Base-by-base conservation (phyloP, 371 early-diverging fungal genomes). In the Rhizomucor pusillus region DNA sequence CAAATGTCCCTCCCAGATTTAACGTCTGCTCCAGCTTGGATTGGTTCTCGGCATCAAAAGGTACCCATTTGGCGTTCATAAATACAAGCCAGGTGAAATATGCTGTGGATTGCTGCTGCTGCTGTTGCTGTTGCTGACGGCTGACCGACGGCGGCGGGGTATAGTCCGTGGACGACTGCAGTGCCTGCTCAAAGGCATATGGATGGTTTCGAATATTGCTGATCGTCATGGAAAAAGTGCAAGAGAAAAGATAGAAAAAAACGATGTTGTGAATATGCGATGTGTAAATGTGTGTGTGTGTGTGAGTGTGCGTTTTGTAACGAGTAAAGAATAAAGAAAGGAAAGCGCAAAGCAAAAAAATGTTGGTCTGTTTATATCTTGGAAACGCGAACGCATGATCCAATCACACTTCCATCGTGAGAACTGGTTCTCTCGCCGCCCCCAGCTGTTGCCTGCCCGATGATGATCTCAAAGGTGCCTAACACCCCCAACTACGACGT, bases 21-120 rank as follows among this genome's bases (percentile, higher is more conserved):
- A 75, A 56, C 2, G 73, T 72, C 25, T 75, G 76, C 48, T 75
- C 76, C 29, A 75, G 52, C 57, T 70, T 71, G 50, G 57, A 48
- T 43, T 75, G 76, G 36, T 75, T 75, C 20, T 43, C 16, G 24
- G 60, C 63, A 40, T 69, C 76, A 63, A 75, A 75, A 2, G 76
- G 76, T 11, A 72, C 66, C 76, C 76, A 75, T 43, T 67, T 69
- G 29, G 59, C 57, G 34, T 62, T 51, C 63, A 75, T 64, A 54
- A 72, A 75, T 5, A 75, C 76, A 13, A 75, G 67, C 76, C 76
- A 75, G 9, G 74, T 74, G 46, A 63, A 72, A 50, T 69, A 58
- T 14, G 52, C 50, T 18, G 63, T 62, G 36, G 56, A 45, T 23
- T 49, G 54, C 37, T 54, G 59, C 41, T 57, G 62, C 23, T 43